These are phyloP conservation scores for Citrus sinensis DNA, from an alignment of 345 rosid genomes.

Conservation along the genomic window DVS_A1.0 CM039165.1:23187501-23188000, in stretches of 20 bases:
- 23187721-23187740: not conserved
- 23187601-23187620: not conserved
- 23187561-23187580: no score
- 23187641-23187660: constrained; percentile 35
- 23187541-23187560: not conserved
- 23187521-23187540: not conserved
- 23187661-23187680: constrained; percentile 47
- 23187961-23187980: constrained; percentile 62
- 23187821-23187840: not conserved
- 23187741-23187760: not conserved
- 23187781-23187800: not conserved
- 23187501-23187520: not conserved
- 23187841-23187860: constrained; percentile 33
- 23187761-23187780: not conserved
- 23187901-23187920: constrained; percentile 61
- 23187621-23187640: constrained; percentile 12
- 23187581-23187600: not conserved
- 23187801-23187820: no score
- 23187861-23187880: constrained; percentile 54
- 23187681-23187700: constrained; percentile 64
- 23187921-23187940: constrained; percentile 57
- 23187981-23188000: constrained; percentile 68
- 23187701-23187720: constrained; percentile 65
- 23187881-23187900: constrained; percentile 48
- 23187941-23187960: constrained; percentile 54